Base-by-base conservation (phyloP, 2,329 filamentous ascomycete genomes). In the Keithomyces neogunnii region DNA sequence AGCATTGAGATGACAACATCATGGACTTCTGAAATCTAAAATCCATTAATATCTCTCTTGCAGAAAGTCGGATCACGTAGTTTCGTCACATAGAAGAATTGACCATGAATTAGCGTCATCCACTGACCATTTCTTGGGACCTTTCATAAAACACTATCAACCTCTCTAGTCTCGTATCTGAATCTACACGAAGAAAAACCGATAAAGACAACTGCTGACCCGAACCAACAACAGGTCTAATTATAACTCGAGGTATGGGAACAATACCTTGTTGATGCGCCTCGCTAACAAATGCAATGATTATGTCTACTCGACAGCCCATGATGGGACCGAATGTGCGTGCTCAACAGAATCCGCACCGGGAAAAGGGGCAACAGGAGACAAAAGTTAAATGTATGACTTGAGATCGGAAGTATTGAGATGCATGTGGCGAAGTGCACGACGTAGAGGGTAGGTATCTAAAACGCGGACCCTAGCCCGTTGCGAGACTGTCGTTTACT, bases 401-500 rank as follows among this genome's bases (percentile, higher is more conserved):
- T 44, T n/a, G 26, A 26, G 5, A 44, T 29, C 13, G 40, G 28
- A 30, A 44, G 30, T 10, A 9, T 30, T 10, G 6, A 42, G 30
- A 44, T 29, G 40, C 40, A 44, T 28, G 13, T 7, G 8, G 40
- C 10, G 40, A 29, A 48, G 8, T 32, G 32, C 29, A 32, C 29
- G 11, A 40, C 19, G 19, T 19, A 19, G 19, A 19, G 19, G 19
- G 19, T 19, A 35, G 33, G 33, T 35, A 4, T 30, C 36, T 52
- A 95, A 65, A 96, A 96, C 48, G 89, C 87, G 47, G 91, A 87
- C 31, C 89, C 89, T 47, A 96, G 78, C n/a, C 92, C 91, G 66
- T 89, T 96, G 71, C 95, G 95, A 13, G 88, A 95, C 70, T 96
- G 89, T 59, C 92, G 79, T 70, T 93, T 93, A 71, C 90, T 96